A percentile compares a stretch with the other conserved stretches of the same genome.
Evolutionary conservation across 2,329 filamentous ascomycete genomes (phyloP).

Genomic region (Hymenoscyphus repandus): DNA sequence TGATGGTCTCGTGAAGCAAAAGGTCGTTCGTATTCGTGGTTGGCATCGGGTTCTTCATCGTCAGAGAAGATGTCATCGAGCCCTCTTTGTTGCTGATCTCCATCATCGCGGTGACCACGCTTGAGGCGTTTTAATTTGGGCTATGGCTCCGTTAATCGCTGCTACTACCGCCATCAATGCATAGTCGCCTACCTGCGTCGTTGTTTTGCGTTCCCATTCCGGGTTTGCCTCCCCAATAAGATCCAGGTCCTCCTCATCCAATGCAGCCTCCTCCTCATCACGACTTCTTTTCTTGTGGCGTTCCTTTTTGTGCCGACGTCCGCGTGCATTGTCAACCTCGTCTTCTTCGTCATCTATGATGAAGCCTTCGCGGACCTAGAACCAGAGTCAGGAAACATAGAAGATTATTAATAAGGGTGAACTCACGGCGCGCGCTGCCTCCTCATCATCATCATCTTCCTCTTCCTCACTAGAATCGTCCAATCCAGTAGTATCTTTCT

Average conservation of each 20-base stretch:
- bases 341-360: conserved; percentile 89
- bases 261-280: conserved; percentile 73
- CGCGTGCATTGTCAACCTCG: conserved; percentile 58
- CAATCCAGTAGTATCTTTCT: conserved; percentile 39
- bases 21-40: conserved; percentile 38
- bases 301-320: conserved; percentile 54
- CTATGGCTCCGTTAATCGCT: conserved; percentile 39
- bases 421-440: conserved; percentile 69
- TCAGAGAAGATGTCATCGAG: conserved; percentile 94
- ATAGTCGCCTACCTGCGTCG: conserved; percentile 56
- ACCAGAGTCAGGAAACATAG: conserved; percentile 9
- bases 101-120: conserved; percentile 76
- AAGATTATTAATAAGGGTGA: conserved; percentile 1
- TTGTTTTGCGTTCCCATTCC: conserved; percentile 60
- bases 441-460: conserved; percentile 86
- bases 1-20: conserved; percentile 36
- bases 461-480: conserved; percentile 91
- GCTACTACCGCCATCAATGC: not conserved
- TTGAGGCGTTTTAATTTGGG: conserved; percentile 96
- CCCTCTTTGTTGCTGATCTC: conserved; percentile 62
- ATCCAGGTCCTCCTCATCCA: conserved; percentile 95
- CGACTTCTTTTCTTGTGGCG: conserved; percentile 66
- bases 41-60: conserved; percentile 72
- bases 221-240: conserved; percentile 81
- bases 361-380: conserved; percentile 84